Evolutionary conservation across 257 asterid species (phyloP).

Genomic region (Voacanga thouarsii): DNA sequence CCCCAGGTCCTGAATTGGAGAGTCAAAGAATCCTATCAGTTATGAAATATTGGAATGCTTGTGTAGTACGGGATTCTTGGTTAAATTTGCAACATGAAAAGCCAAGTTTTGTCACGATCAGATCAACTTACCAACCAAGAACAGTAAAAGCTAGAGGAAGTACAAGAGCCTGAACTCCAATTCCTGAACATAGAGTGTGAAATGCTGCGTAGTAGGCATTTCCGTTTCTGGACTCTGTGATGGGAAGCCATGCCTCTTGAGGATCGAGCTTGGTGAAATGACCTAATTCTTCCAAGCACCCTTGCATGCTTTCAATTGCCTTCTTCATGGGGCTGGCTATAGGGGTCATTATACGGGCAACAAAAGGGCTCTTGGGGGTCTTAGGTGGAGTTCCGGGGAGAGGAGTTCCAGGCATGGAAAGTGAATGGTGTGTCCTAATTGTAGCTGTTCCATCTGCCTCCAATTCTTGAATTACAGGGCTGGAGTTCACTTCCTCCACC

Average conservation of each 20-base stretch:
- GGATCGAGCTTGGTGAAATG: slow-evolving; percentile 69
- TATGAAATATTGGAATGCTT: background rate
- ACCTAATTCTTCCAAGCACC: slow-evolving; percentile 61
- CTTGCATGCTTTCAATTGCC: slow-evolving; percentile 50
- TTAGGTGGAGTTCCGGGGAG: slow-evolving; percentile 14
- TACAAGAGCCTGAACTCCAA: slow-evolving; percentile 74
- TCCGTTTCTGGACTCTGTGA: slow-evolving; percentile 83
- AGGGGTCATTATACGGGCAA: slow-evolving; percentile 47
- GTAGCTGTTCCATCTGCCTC: background rate
- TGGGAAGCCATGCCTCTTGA: slow-evolving; percentile 87
- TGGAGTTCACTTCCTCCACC: slow-evolving; percentile 29
- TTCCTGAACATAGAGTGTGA: slow-evolving; percentile 75
- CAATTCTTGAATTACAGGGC: slow-evolving; percentile 5
- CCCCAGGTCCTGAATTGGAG: slow-evolving; percentile 67
- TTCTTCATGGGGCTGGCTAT: slow-evolving; percentile 73
- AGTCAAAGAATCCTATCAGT: no score
- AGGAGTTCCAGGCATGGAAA: slow-evolving; percentile 12
- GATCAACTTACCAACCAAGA: slow-evolving; percentile 63
- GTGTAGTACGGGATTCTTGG: background rate
- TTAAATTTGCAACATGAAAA: background rate
- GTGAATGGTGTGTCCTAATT: background rate
- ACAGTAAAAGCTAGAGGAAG: slow-evolving; percentile 72
- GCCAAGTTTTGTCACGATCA: no score
- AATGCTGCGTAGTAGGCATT: slow-evolving; percentile 80
- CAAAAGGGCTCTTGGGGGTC: slow-evolving; percentile 60